phyloP scores from a whole-genome alignment of 345 rosid species.

The Camelina hispida region DNA sequence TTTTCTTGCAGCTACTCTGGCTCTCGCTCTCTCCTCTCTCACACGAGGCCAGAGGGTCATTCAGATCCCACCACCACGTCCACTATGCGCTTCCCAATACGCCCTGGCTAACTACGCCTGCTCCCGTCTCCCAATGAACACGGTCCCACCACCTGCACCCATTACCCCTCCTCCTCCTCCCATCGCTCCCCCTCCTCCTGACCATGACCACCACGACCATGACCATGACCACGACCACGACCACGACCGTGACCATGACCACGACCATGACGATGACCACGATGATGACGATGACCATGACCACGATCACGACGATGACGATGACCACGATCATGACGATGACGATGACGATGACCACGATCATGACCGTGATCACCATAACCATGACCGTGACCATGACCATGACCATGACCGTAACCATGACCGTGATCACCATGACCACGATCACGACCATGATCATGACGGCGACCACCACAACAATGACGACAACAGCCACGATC shows the following conservation, averaged over 20 bases:
- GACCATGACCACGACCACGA: not conserved
- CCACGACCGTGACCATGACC: conserved; percentile 4
- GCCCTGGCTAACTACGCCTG: conserved; percentile 75
- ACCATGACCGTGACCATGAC: not conserved
- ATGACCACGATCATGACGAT: not conserved
- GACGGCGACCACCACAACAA: conserved; percentile 10
- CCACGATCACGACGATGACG: not conserved
- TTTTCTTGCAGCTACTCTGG: conserved; percentile 27
- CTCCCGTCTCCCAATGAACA: conserved; percentile 45
- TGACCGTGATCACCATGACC: not conserved
- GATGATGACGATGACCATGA: conserved; percentile 12
- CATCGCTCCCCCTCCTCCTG: conserved; percentile 32
- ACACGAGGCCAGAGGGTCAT: conserved; percentile 39
- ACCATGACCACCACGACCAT: not conserved
- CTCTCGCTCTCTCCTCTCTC: conserved; percentile 15
- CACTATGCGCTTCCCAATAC: conserved; percentile 74
- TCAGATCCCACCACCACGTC: conserved; percentile 48
- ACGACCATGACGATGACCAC: not conserved
- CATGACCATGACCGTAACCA: not conserved
- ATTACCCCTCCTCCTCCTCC: conserved; percentile 41
- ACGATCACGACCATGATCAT: conserved; percentile 13
- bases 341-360: not conserved
- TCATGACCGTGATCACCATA: not conserved
- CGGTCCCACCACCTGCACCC: conserved; percentile 38
- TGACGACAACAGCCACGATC: conserved; percentile 24